These are phyloP conservation scores for Galium porrigens DNA, from an alignment of 305 asterid species.

Conservation along the genomic window DNA sequence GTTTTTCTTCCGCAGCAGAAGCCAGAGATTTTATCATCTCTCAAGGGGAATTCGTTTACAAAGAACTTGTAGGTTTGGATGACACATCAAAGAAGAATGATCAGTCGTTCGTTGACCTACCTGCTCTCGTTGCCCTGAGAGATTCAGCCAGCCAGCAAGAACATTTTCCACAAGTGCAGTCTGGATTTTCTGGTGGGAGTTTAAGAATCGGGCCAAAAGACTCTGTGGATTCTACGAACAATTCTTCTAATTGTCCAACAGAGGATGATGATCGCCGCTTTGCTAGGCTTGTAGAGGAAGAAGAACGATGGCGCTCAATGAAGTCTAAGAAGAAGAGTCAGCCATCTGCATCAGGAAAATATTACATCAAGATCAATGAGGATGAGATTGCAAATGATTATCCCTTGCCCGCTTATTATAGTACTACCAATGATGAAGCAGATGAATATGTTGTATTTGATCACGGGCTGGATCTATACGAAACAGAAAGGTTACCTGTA, in stretches of 20 bases:
- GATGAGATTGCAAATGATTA: conserved; percentile 95
- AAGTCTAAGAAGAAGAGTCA: conserved; percentile 48
- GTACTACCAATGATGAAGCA: conserved; percentile 52
- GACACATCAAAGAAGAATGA: conserved; percentile 56
- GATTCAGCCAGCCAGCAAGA: conserved; percentile 39
- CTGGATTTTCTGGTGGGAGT: conserved; percentile 29
- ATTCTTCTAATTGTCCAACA: conserved; percentile 19
- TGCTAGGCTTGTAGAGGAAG: conserved; percentile 76
- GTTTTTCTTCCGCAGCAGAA: conserved; percentile 54
- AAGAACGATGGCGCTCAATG: conserved; percentile 68
- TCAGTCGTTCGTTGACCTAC: conserved; percentile 41
- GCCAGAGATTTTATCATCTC: conserved; percentile 66
- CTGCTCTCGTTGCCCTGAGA: conserved; percentile 51
- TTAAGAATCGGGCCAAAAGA: conserved; percentile 41
- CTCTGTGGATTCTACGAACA: conserved; percentile 22
- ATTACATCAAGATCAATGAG: conserved; percentile 79
- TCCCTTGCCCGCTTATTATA: conserved; percentile 87
- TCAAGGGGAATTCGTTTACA: conserved; percentile 74
- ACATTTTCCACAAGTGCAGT: conserved; percentile 26
- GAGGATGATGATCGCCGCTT: conserved; percentile 58
- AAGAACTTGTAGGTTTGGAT: conserved; percentile 74
- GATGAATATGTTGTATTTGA: conserved; percentile 86
- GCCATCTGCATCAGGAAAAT: conserved; percentile 44
- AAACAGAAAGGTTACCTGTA: conserved; percentile 53
- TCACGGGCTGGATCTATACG: conserved; percentile 34